Percentiles rank a stretch among this genome's conserved stretches.
phyloP scores from a whole-genome alignment of 2,329 filamentous ascomycete genomes.

The Pleomassaria siparia region DNA sequence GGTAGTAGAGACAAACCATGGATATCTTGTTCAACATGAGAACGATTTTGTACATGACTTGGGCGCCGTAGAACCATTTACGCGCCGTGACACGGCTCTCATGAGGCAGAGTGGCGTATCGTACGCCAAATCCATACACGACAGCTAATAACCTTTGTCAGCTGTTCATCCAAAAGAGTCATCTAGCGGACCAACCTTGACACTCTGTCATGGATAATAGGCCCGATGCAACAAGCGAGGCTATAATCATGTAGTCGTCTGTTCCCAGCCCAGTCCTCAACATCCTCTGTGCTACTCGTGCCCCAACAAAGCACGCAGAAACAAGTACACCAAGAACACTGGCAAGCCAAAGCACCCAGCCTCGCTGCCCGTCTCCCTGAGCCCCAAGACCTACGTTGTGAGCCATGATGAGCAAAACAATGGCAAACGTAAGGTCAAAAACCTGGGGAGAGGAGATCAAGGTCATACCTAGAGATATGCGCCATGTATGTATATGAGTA shows the following conservation, averaged over 20 bases:
- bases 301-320: constrained; percentile 19
- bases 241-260: constrained; percentile 28
- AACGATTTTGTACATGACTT: constrained; percentile 42
- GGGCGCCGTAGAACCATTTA: constrained; percentile 34
- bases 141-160: constrained; percentile 18
- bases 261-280: constrained; percentile 20
- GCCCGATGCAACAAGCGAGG: constrained; percentile 18
- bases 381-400: constrained; percentile 26
- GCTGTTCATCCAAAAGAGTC: not conserved
- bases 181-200: constrained; percentile 19
- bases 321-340: constrained; percentile 23
- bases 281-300: constrained; percentile 18
- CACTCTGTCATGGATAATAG: constrained; percentile 25
- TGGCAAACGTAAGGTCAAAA: not conserved
- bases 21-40: constrained; percentile 40
- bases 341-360: constrained; percentile 25
- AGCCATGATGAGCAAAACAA: constrained; percentile 14
- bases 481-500: no score
- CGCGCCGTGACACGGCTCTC: constrained; percentile 19
- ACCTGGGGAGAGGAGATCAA: no score
- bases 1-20: constrained; percentile 36
- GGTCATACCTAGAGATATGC: no score
- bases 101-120: constrained; percentile 15
- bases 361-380: constrained; percentile 20
- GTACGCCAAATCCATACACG: constrained; percentile 23